Conservation (phyloP, 2,329 filamentous ascomycete species). For the Shiraia bambusicola region DNA sequence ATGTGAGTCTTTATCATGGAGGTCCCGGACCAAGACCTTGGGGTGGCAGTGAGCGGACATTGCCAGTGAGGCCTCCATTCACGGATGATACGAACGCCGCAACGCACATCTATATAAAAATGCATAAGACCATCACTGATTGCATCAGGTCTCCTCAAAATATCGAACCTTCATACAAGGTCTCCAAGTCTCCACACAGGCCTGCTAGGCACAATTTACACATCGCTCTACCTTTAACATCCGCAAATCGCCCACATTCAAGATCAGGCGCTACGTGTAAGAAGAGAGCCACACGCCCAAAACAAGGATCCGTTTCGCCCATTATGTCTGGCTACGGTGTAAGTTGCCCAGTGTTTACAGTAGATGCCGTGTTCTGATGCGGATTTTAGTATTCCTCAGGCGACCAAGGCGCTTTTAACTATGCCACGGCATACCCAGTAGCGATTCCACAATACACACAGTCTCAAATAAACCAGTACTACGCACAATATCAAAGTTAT, state of each 20-base stretch:
- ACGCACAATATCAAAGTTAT: conserved; percentile 33
- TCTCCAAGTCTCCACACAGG: conserved; percentile 2
- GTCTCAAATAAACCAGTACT: conserved; percentile 33
- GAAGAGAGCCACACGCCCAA: conserved; percentile 15
- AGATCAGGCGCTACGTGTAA: conserved; percentile 12
- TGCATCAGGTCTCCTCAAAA: conserved; percentile 10
- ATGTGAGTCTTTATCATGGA: conserved; percentile 13
- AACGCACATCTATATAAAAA: not conserved
- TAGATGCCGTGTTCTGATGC: conserved; percentile 1
- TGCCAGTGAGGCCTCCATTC: conserved; percentile 9
- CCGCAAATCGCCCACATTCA: conserved; percentile 17
- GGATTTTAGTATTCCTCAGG: conserved; percentile 21
- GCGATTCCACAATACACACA: conserved; percentile 36
- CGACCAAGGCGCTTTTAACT: conserved; percentile 23
- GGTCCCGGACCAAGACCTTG: conserved; percentile 10
- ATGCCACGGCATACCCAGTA: conserved; percentile 14
- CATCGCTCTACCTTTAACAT: conserved; percentile 10
- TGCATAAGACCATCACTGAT: conserved; percentile 3
- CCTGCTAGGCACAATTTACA: conserved; percentile 10
- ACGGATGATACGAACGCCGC: conserved; percentile 7
- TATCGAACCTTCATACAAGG: not conserved
- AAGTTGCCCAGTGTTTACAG: conserved; percentile 1
- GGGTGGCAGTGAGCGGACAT: conserved; percentile 18
- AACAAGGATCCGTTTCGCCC: conserved; percentile 20
- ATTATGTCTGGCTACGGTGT: conserved; percentile 31